Evolutionary conservation across 2,329 filamentous ascomycete species (phyloP), one percentile per base, ranked within the genome.

Genomic region (Mycosphaerella sp.): DNA sequence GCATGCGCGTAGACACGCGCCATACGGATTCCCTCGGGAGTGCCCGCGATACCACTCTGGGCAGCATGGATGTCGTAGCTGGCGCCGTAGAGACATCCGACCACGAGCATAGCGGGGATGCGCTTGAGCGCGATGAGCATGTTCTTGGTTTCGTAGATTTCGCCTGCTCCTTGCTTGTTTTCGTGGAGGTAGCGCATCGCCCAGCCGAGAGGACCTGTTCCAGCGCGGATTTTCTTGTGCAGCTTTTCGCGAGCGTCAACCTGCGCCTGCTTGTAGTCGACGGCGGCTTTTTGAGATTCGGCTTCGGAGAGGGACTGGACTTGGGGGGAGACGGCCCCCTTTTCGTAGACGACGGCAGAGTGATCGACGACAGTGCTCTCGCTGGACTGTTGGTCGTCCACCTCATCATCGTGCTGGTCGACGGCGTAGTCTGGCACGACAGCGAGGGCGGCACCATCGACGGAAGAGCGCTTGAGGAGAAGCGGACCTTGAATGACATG

Each of bases 21-120:
- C 49, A 85, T 84, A 81, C 86, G 84, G 32, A 72, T 72, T 52
- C 85, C 86, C 54, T 89, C 86, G 6, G 85, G 85, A 1, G 86
- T 88, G 17, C 85, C 85, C 10, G 74, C 65, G 40, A 87, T 77
- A 64, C 86, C 86, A 46, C 75, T 75, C 73, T 89, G 86, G 4
- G 85, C 84, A 43, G 79, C 77, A 75, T 90, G 86, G 63, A 90
- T 91, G 61, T 91, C 87, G 71, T 90, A 91, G 76, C 90, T 76
- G 21, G 85, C 66, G 68, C 87, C 87, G 66, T 91, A 91, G 45
- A 89, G 78, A 13, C 75, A 64, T 49, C 76, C 85, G 57, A 74
- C 75, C 39, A 82, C 75, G 55, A 87, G 66, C 69, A 78, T 77
- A 44, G 87, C 85, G 0, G 87, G 87, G 7, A 90, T 64, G 17